These are phyloP conservation scores for Colletotrichum phormii DNA, from an alignment of 2,329 filamentous ascomycete species.

Conservation along the genomic window DNA sequence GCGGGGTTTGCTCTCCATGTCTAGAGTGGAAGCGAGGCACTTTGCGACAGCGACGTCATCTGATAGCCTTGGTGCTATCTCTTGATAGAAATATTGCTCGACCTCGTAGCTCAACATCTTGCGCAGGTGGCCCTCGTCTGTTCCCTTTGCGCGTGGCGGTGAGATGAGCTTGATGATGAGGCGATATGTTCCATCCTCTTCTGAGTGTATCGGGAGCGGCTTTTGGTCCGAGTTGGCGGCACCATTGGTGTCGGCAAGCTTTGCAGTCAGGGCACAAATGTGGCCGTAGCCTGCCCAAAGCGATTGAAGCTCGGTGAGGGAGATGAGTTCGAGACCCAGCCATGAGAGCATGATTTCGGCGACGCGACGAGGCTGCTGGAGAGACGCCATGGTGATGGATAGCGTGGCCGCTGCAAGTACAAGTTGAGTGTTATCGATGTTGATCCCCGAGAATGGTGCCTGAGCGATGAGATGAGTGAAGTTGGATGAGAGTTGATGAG, in stretches of 20 bases:
- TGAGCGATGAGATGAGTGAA: constrained; percentile 18
- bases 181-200: constrained; percentile 43
- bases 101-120: constrained; percentile 76
- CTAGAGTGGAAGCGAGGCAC: constrained; percentile 59
- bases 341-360: constrained; percentile 54
- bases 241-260: constrained; percentile 35
- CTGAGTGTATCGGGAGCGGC: constrained; percentile 36
- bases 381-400: constrained; percentile 15
- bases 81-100: constrained; percentile 73
- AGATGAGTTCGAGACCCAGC: constrained; percentile 53
- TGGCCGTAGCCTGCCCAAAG: constrained; percentile 66
- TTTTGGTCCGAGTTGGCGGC: neutral
- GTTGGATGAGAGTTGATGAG: constrained; percentile 16
- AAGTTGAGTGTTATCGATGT: neutral
- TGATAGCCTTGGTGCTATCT: constrained; percentile 62
- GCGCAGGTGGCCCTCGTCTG: constrained; percentile 71
- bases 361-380: constrained; percentile 45
- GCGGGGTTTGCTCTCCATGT: constrained; percentile 40
- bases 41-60: constrained; percentile 59
- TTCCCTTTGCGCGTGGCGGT: constrained; percentile 52
- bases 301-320: constrained; percentile 52
- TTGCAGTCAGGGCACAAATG: constrained; percentile 66
- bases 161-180: constrained; percentile 72
- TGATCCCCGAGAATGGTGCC: neutral
- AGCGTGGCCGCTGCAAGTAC: neutral